Conservation (phyloP, 371 early-diverging fungal genomes). For the Mucor racemosus region DNA sequence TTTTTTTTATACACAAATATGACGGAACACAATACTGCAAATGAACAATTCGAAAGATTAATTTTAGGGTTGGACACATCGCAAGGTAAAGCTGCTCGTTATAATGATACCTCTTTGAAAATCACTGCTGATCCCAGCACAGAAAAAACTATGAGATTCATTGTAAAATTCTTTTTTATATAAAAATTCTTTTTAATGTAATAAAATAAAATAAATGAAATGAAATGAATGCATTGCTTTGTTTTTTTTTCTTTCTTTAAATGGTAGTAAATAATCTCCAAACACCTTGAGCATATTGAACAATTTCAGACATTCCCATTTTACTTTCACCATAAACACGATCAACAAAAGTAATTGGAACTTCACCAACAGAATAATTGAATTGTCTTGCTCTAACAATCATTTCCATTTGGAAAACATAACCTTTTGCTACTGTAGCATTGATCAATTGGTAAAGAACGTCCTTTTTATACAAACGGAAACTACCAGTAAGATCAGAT, state of each 20-base stretch:
- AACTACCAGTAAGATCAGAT: conserved; percentile 97
- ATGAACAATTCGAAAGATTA: too few relatives aligned
- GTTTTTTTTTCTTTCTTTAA: conserved; percentile 32
- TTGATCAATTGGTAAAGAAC: conserved; percentile 86
- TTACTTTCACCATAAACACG: conserved; percentile 97
- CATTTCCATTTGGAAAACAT: conserved; percentile 99
- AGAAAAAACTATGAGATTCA: too few relatives aligned
- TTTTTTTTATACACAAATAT: too few relatives aligned
- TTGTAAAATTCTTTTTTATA: background rate
- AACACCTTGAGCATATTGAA: conserved; percentile 90
- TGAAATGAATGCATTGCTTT: background rate
- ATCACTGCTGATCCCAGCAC: too few relatives aligned
- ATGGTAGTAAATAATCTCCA: conserved; percentile 80
- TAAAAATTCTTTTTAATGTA: background rate
- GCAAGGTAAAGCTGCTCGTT: too few relatives aligned
- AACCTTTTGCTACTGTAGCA: conserved; percentile 93
- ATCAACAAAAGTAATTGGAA: conserved; percentile 97
- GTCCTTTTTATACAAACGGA: conserved; percentile 94
- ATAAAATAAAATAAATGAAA: background rate
- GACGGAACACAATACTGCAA: too few relatives aligned
- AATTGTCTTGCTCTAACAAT: conserved; percentile 95
- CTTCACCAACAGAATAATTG: conserved; percentile 89
- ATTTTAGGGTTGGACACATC: too few relatives aligned
- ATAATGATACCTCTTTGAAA: too few relatives aligned
- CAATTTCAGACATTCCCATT: conserved; percentile 94